Evolutionary conservation across 2,329 filamentous ascomycete genomes (phyloP).

Genomic region (Myriosclerotinia duriaeana): DNA sequence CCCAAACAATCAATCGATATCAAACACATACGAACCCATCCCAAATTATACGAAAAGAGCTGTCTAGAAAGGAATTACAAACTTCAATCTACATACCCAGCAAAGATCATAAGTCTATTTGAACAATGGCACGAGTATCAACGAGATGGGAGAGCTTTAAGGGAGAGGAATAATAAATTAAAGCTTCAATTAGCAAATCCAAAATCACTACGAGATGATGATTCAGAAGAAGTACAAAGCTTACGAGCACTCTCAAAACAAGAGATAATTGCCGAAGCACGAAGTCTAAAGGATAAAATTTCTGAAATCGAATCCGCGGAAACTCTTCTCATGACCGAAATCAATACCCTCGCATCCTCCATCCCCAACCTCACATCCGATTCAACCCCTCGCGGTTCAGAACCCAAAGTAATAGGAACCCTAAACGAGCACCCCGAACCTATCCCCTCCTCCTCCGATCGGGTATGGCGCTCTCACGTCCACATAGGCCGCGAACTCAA

Average conservation of each 20-base stretch:
- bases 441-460: constrained; percentile 40
- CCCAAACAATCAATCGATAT: constrained; percentile 80
- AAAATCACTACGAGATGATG: constrained; percentile 46
- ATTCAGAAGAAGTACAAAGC: constrained; percentile 32
- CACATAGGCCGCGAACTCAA: constrained; percentile 83
- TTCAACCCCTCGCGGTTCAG: constrained; percentile 68
- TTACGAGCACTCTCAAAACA: constrained; percentile 45
- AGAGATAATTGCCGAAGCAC: constrained; percentile 62
- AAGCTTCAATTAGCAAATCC: constrained; percentile 58
- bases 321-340: constrained; percentile 59
- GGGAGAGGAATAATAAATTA: constrained; percentile 66
- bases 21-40: constrained; percentile 85
- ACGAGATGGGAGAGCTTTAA: constrained; percentile 57
- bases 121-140: constrained; percentile 61
- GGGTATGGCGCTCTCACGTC: constrained; percentile 70
- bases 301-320: constrained; percentile 61
- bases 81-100: constrained; percentile 53
- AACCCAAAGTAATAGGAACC: constrained; percentile 67
- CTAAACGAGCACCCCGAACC: constrained; percentile 69
- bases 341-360: constrained; percentile 70
- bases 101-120: constrained; percentile 56
- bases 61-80: constrained; percentile 83
- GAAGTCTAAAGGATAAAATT: constrained; percentile 62
- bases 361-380: constrained; percentile 84
- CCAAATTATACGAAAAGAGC: constrained; percentile 76